phyloP scores from a whole-genome alignment of 2,329 filamentous ascomycete species.

The Talaromyces pinophilus region DNA sequence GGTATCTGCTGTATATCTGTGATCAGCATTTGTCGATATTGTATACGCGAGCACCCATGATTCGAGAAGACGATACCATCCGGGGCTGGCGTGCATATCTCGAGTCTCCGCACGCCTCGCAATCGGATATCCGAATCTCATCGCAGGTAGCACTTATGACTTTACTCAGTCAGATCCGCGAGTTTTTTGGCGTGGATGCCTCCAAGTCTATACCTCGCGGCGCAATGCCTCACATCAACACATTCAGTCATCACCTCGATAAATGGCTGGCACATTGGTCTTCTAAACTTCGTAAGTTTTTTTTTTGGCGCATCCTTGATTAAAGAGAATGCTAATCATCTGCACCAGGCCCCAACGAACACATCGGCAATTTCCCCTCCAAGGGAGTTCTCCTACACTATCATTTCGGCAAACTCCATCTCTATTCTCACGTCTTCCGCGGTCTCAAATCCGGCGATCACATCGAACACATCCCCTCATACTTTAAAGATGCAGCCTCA shows the following conservation, averaged over 20 bases:
- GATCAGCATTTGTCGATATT: constrained; percentile 43
- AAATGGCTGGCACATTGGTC: constrained; percentile 24
- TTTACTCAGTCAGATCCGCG: constrained; percentile 22
- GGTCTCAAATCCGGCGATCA: constrained; percentile 34
- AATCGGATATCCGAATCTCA: constrained; percentile 21
- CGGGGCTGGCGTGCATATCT: constrained; percentile 24
- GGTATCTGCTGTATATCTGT: constrained; percentile 41
- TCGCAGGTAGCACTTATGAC: constrained; percentile 24
- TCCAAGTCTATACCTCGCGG: constrained; percentile 22
- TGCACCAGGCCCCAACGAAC: constrained; percentile 17
- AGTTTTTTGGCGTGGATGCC: constrained; percentile 23
- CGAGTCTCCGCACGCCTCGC: constrained; percentile 22
- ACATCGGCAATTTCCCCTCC: constrained; percentile 49
- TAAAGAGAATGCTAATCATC: neutral
- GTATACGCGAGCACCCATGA: constrained; percentile 39
- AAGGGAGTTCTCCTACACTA: constrained; percentile 51
- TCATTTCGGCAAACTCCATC: constrained; percentile 51
- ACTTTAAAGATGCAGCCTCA: constrained; percentile 32
- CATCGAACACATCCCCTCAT: constrained; percentile 38
- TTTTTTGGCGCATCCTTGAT: neutral
- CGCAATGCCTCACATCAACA: constrained; percentile 23
- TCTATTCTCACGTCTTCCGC: constrained; percentile 52
- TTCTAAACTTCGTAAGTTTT: constrained; percentile 18
- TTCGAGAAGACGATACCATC: constrained; percentile 36
- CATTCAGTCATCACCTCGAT: constrained; percentile 23